Evolutionary conservation across 176 grass and related monocot genomes (phyloP), one percentile per base, ranked within the genome.

Genomic region (Zoysia japonica): DNA sequence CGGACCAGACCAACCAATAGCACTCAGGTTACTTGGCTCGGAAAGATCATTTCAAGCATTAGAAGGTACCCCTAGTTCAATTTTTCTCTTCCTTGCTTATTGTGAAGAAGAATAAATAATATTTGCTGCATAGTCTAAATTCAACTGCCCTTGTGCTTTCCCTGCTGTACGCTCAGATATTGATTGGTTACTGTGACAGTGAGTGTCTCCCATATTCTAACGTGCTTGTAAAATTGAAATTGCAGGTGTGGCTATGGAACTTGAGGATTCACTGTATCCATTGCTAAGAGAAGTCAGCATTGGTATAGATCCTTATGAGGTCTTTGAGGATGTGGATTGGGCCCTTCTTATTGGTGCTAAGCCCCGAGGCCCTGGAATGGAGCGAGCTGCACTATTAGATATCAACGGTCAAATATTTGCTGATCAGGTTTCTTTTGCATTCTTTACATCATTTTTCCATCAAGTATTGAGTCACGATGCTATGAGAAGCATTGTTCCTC

Each of bases 321-420:
- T 98, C 36, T 98, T 94, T 41, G 47, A 84, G 81, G 94, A 93
- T 79, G 90, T 69, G 37, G 92, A 90, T 75, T 98, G 95, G 95
- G 95, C 95, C 60, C 92, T 98, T 76, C 89, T 98, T 62, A 94
- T 98, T 61, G 95, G 95, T 20, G 95, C 95, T 75, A 98, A 98
- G 71, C 95, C 95, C 6, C 80, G 95, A 90, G 95, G 95, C 55
- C 95, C 92, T 46, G 95, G 95, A 79, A 94, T 98, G 90, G 95
- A 98, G 80, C 71, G 95, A 76, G 90, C 95, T 42, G 95, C 19
- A 0, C 79, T 98, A 75, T 77, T 98, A 55, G 95, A 98, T 83
- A 94, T 98, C 67, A 98, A 98, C 48, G 95, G 95, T 14, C 89
- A 98, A 83, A 94, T 98, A 61, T 98, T 94, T 54, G 88, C 87